Evolutionary conservation across 306 rosid species (phyloP).

Genomic region (Dryas drummondii): DNA sequence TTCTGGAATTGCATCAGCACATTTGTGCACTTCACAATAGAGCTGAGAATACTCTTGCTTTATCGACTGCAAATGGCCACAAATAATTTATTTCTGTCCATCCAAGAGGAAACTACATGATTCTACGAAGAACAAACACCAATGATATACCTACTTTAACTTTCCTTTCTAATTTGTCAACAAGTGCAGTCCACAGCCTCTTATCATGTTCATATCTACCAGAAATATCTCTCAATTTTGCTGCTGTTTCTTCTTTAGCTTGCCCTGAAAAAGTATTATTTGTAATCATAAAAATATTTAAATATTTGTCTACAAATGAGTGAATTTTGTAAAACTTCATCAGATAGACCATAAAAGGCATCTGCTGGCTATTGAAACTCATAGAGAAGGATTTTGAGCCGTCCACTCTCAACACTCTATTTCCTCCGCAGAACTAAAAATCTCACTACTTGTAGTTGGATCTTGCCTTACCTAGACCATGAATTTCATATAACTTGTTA

Average conservation of each 20-base stretch:
- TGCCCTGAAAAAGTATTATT: slow-evolving; percentile 16
- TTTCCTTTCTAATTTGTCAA: slow-evolving; percentile 16
- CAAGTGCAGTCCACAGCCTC: slow-evolving; percentile 16
- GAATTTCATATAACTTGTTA: slow-evolving; percentile 24
- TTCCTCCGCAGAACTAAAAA: neutral
- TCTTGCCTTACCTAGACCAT: slow-evolving; percentile 22
- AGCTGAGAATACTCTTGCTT: slow-evolving; percentile 24
- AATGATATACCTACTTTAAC: slow-evolving; percentile 6
- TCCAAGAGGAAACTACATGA: neutral
- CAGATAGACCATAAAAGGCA: neutral
- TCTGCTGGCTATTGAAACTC: neutral
- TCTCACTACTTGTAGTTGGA: neutral
- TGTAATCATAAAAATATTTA: neutral
- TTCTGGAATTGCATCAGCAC: slow-evolving; percentile 23
- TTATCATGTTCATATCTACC: slow-evolving; percentile 19
- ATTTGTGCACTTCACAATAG: slow-evolving; percentile 15
- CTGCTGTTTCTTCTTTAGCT: slow-evolving; percentile 14
- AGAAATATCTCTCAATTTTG: slow-evolving; percentile 11
- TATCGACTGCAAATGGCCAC: slow-evolving; percentile 22
- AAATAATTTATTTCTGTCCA: slow-evolving; percentile 5
- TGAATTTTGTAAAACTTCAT: neutral
- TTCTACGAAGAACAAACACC: neutral
- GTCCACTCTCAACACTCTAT: neutral
- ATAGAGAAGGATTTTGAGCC: neutral
- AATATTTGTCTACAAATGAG: neutral